phyloP scores from a whole-genome alignment of 495 filamentous ascomycete genomes.

The Letharia lupina region DNA sequence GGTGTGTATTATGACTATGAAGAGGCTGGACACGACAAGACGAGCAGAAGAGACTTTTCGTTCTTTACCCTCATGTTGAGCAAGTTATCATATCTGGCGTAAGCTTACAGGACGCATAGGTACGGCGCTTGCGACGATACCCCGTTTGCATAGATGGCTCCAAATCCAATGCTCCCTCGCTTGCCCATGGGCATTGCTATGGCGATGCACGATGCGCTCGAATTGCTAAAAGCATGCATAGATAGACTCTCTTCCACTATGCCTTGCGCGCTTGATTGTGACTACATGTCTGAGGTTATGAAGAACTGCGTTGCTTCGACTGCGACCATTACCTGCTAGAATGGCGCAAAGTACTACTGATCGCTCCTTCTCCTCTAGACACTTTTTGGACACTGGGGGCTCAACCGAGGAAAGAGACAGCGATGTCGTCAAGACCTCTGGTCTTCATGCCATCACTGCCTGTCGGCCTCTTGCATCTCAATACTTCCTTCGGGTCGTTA shows the following conservation, averaged over 20 bases:
- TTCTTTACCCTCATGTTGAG: neutral
- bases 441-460: neutral
- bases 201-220: neutral
- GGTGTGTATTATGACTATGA: neutral
- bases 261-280: neutral
- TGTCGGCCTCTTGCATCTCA: neutral
- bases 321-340: neutral
- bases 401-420: neutral
- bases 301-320: neutral
- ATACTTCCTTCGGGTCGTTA: neutral
- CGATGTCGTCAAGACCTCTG: neutral
- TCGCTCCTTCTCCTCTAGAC: constrained; percentile 1
- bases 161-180: neutral
- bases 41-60: neutral
- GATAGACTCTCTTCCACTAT: neutral
- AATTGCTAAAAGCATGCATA: neutral
- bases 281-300: neutral
- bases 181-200: neutral
- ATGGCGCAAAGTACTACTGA: neutral
- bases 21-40: neutral
- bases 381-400: constrained; percentile 8
- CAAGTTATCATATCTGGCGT: constrained; percentile 12
- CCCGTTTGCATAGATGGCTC: constrained; percentile 13
- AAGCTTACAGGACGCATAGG: constrained; percentile 15
- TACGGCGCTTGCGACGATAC: constrained; percentile 18